Conservation (phyloP, 169 alveolate genomes). For the Plasmodium falciparum region DNA sequence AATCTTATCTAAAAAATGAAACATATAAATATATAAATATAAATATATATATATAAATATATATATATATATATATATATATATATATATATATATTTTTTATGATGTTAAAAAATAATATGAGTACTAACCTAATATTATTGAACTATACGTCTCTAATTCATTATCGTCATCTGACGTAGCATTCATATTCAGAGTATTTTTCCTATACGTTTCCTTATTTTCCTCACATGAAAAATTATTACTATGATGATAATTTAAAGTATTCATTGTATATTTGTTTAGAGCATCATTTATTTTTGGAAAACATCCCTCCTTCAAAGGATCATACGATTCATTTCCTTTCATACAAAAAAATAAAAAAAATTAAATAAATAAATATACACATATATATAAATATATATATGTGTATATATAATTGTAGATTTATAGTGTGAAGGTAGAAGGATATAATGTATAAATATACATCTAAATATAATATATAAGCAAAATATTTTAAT, state of each 20-base stretch:
- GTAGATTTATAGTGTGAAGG: too few relatives aligned
- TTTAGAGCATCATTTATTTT: conserved; percentile 26
- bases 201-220: conserved; percentile 8
- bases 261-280: conserved; percentile 25
- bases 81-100: too few relatives aligned
- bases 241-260: not conserved
- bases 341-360: not conserved
- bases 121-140: conserved; percentile 10
- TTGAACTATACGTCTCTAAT: conserved; percentile 31
- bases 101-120: not conserved
- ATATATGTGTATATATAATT: not conserved
- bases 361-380: conserved; percentile 3
- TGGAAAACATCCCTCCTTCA: conserved; percentile 1
- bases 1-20: too few relatives aligned
- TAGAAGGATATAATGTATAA: too few relatives aligned
- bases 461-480: too few relatives aligned
- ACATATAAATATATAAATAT: too few relatives aligned
- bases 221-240: not conserved
- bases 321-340: not conserved
- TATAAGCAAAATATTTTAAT: too few relatives aligned
- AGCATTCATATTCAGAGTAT: not conserved
- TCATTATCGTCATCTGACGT: conserved; percentile 27
- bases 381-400: not conserved
- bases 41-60: too few relatives aligned
- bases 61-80: too few relatives aligned